Evolutionary conservation across 768 basidiomycete species (phyloP).

Genomic region (Multifurca ochricompacta): DNA sequence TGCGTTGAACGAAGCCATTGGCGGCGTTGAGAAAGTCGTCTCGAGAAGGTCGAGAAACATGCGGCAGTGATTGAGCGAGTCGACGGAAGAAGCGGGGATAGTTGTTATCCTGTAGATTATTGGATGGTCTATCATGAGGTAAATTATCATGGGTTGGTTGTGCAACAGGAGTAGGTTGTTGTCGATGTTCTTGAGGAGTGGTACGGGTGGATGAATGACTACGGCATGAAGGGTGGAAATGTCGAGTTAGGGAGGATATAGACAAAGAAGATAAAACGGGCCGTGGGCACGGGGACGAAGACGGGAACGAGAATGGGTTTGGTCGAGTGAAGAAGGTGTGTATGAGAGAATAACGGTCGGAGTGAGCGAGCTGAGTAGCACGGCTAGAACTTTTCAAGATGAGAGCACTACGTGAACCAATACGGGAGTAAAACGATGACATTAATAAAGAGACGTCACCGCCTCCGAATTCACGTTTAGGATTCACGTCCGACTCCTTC

Average conservation of each 20-base stretch:
- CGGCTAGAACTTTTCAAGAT: slow-evolving; percentile 7
- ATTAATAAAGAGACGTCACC: no score
- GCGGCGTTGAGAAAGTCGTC: slow-evolving; percentile 87
- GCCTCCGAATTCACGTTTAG: no score
- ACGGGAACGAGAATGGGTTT: background rate
- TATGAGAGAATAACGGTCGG: slow-evolving; percentile 24
- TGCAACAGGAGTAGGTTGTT: background rate
- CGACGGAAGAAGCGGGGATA: slow-evolving; percentile 77
- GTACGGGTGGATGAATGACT: background rate
- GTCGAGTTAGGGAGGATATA: background rate
- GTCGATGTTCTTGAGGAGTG: background rate
- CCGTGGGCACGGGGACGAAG: background rate
- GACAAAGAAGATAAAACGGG: background rate
- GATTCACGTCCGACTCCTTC: no score
- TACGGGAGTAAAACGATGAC: background rate
- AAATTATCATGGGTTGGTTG: background rate
- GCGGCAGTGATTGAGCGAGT: slow-evolving; percentile 72
- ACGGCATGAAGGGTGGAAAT: background rate
- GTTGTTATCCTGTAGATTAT: slow-evolving; percentile 45
- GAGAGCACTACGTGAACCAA: background rate
- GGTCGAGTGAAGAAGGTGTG: slow-evolving; percentile 22
- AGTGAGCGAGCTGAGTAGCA: slow-evolving; percentile 8
- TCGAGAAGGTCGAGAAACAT: slow-evolving; percentile 69
- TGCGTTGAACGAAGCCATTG: slow-evolving; percentile 83
- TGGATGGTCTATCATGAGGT: slow-evolving; percentile 15